Evolutionary conservation across 2,329 filamentous ascomycete species (phyloP).

Genomic region (Fusarium sublunatum): DNA sequence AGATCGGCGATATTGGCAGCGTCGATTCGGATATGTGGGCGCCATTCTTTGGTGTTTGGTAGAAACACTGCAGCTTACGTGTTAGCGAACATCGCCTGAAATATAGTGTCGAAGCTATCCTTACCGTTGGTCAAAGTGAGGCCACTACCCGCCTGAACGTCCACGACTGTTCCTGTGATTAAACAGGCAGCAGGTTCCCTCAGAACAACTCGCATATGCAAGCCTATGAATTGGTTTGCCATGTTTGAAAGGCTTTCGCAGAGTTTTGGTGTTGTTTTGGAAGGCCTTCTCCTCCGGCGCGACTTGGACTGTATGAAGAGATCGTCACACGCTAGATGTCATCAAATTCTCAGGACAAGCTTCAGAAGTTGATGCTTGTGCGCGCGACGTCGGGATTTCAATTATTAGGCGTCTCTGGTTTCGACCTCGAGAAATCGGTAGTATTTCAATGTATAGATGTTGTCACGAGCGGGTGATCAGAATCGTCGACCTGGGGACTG

Average conservation of each 20-base stretch:
- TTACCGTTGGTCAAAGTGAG: conserved; percentile 79
- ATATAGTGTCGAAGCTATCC: conserved; percentile 36
- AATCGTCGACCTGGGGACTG: conserved; percentile 19
- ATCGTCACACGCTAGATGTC: conserved; percentile 34
- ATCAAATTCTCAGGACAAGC: conserved; percentile 33
- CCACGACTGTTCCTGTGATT: conserved; percentile 76
- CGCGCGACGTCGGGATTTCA: conserved; percentile 6
- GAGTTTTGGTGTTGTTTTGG: not conserved
- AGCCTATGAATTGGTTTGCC: conserved; percentile 77
- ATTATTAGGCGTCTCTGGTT: not conserved
- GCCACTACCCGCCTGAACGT: conserved; percentile 73
- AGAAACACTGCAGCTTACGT: conserved; percentile 51
- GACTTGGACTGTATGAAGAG: conserved; percentile 22
- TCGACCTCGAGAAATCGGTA: not conserved
- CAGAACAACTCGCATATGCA: conserved; percentile 80
- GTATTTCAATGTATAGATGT: not conserved
- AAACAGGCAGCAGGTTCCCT: conserved; percentile 71
- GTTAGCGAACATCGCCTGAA: conserved; percentile 13
- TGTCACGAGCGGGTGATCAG: conserved; percentile 12
- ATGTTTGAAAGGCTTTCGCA: conserved; percentile 39
- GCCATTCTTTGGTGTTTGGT: conserved; percentile 57
- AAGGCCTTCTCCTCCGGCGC: conserved; percentile 14
- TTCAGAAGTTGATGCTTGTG: conserved; percentile 10
- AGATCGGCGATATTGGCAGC: conserved; percentile 60
- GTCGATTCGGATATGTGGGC: conserved; percentile 58